Conservation (phyloP, 371 early-diverging fungal genomes). For the Dinochytrium kinnereticum region DNA sequence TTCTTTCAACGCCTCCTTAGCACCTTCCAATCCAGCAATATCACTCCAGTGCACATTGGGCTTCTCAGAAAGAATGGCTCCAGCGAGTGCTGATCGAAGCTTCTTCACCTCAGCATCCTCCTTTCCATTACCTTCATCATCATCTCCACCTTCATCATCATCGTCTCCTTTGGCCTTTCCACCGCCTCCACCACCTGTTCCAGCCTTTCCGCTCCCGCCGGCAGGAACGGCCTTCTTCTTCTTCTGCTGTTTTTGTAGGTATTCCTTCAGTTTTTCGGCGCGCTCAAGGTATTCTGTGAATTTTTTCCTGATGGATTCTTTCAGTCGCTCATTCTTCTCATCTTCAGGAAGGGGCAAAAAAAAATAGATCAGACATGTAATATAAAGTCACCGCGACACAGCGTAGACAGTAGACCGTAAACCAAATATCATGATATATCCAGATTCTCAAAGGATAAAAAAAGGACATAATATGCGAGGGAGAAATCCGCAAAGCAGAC, state of each 20-base stretch:
- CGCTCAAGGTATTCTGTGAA: slow-evolving; percentile 91
- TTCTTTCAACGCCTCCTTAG: slow-evolving; percentile 98
- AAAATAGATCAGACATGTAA: slow-evolving; percentile 3
- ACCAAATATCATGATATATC: no score
- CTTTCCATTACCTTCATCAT: slow-evolving; percentile 65
- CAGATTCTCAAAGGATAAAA: background rate
- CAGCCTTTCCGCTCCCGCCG: slow-evolving; percentile 6
- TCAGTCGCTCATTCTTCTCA: slow-evolving; percentile 89
- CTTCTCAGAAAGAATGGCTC: slow-evolving; percentile 92
- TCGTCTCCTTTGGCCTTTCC: slow-evolving; percentile 6
- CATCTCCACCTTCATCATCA: slow-evolving; percentile 50
- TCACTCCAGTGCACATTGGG: slow-evolving; percentile 97
- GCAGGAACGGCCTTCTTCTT: slow-evolving; percentile 63
- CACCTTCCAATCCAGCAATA: slow-evolving; percentile 97
- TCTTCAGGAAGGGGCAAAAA: slow-evolving; percentile 59
- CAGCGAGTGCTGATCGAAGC: slow-evolving; percentile 77
- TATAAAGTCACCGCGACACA: background rate
- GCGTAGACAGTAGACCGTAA: no score
- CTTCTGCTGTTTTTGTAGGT: slow-evolving; percentile 71
- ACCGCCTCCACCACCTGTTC: slow-evolving; percentile 22
- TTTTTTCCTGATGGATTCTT: slow-evolving; percentile 88
- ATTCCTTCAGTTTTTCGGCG: slow-evolving; percentile 92
- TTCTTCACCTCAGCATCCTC: slow-evolving; percentile 93
- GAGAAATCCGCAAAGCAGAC: slow-evolving; percentile 21
- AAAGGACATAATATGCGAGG: background rate